Conservation (phyloP, 257 asterid genomes). For the Gentiana dahurica region DNA sequence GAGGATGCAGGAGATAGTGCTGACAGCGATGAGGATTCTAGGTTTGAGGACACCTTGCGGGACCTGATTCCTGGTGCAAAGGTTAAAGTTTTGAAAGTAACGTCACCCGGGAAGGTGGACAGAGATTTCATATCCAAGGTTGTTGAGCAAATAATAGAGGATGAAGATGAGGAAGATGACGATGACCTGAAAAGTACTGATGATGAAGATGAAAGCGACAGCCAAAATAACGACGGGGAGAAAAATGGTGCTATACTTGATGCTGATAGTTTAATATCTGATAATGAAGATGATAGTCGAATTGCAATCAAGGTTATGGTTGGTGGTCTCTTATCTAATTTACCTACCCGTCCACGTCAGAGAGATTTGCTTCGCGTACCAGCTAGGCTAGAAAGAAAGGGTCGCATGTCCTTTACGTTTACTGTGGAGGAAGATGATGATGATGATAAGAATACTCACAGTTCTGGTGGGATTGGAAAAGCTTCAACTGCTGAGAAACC, state of each 20-base stretch:
- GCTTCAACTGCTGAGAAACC: constrained; percentile 48
- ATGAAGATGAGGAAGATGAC: constrained; percentile 47
- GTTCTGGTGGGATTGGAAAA: constrained; percentile 36
- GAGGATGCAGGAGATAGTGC: constrained; percentile 62
- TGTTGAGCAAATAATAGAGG: constrained; percentile 79
- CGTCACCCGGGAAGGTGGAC: constrained; percentile 65
- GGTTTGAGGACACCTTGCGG: constrained; percentile 55
- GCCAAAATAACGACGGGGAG: constrained; percentile 25
- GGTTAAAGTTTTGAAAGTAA: constrained; percentile 82
- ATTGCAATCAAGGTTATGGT: constrained; percentile 64
- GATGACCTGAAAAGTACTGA: constrained; percentile 17
- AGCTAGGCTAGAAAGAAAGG: constrained; percentile 65
- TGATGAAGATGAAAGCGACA: constrained; percentile 18
- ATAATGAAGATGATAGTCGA: constrained; percentile 50
- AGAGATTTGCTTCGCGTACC: constrained; percentile 79
- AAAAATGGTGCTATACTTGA: constrained; percentile 33
- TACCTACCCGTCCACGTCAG: constrained; percentile 25
- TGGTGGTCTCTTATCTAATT: constrained; percentile 41
- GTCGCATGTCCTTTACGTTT: constrained; percentile 62
- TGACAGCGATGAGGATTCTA: constrained; percentile 62
- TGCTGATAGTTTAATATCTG: constrained; percentile 35
- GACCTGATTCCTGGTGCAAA: constrained; percentile 94
- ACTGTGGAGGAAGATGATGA: constrained; percentile 62
- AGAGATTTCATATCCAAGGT: constrained; percentile 74
- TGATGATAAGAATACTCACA: constrained; percentile 40